Evolutionary conservation across 768 basidiomycete genomes (phyloP).

Genomic region (Lenzites betulinus): DNA sequence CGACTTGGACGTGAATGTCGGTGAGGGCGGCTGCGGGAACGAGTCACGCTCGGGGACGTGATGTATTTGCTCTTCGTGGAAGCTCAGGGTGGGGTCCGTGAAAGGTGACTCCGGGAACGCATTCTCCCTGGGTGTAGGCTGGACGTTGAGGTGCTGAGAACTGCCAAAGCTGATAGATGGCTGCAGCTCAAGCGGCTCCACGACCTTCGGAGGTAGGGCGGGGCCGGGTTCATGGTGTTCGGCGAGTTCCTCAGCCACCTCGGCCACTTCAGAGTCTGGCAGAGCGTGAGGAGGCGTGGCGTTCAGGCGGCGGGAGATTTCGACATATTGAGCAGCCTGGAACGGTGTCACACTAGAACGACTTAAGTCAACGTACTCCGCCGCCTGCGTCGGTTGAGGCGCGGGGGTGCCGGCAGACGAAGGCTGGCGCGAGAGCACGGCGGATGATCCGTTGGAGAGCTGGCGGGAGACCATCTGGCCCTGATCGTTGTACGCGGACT

Average conservation of each 20-base stretch:
- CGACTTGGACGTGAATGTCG: conserved; percentile 36
- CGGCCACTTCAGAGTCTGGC: conserved; percentile 27
- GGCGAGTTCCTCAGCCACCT: conserved; percentile 14
- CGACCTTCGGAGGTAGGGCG: not conserved
- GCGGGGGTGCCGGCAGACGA: conserved; percentile 28
- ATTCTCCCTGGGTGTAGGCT: conserved; percentile 13
- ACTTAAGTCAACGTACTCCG: conserved; percentile 64
- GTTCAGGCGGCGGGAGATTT: conserved; percentile 62
- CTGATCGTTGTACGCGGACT: conserved; percentile 31
- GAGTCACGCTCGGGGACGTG: conserved; percentile 19
- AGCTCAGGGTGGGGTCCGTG: conserved; percentile 24
- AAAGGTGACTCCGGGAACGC: conserved; percentile 33
- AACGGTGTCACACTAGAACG: conserved; percentile 73
- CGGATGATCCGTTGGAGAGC: conserved; percentile 17
- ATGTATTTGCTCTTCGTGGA: conserved; percentile 14
- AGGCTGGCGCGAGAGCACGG: conserved; percentile 25
- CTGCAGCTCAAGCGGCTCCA: conserved; percentile 18
- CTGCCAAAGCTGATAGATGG: conserved; percentile 12
- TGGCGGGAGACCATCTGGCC: conserved; percentile 28
- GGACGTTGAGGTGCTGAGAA: conserved; percentile 8
- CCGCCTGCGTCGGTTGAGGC: conserved; percentile 19
- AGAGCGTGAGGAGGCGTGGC: conserved; percentile 27
- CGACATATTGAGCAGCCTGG: conserved; percentile 75
- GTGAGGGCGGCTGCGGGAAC: conserved; percentile 31
- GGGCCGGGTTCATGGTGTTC: conserved; percentile 10